Base-by-base conservation (phyloP, 2,329 filamentous ascomycete species). In the Phoma sp. region DNA sequence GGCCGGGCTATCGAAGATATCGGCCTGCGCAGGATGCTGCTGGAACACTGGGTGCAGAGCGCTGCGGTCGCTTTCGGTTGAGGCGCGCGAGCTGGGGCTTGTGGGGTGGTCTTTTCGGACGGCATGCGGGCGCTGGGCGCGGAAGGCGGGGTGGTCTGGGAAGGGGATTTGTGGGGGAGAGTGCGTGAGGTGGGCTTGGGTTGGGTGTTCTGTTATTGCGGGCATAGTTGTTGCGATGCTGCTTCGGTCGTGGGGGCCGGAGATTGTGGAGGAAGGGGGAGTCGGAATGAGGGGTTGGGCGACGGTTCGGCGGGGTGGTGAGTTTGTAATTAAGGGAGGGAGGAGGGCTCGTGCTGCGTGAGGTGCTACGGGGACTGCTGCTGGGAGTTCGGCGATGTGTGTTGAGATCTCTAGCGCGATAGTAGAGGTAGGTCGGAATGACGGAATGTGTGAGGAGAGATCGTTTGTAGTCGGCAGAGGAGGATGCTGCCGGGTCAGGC, bases 11-110 rank as follows among this genome's bases (percentile, higher is more conserved):
- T 59, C 70, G 41, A 50, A 67, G 55, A 71, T 68, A 24, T 64
- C 60, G 53, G 50, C 71, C 51, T 75, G 74, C 2, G 66, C 52
- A 6, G 65, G 69, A 38, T 76, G 71, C 47, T 76, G 74, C 33
- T 67, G 57, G 48, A 68, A 65, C 0, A 52, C 62, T 4, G 62
- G 58, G 19, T 63, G 51, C 15, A 51, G 48, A 17, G 47, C 36
- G 43, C 55, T 62, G n/a, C 29, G 21, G 2, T 41, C 36, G 36
- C 36, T 41, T 15, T 47, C 43, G 31, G 33, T 45, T 8, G 55
- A 57, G 45, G 40, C 32, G 15, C 41, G 49, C 25, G 49, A 53
- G 44, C 31, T 51, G 31, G 45, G 4, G n/a, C 45, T 47, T 41
- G 13, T 50, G 36, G 15, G 19, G 36, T 12, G 17, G 17, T 57